A percentile compares a stretch with the other conserved stretches of the same genome.
Evolutionary conservation across 2,329 filamentous ascomycete species (phyloP).

Genomic region (Colletotrichum euphorbiae): DNA sequence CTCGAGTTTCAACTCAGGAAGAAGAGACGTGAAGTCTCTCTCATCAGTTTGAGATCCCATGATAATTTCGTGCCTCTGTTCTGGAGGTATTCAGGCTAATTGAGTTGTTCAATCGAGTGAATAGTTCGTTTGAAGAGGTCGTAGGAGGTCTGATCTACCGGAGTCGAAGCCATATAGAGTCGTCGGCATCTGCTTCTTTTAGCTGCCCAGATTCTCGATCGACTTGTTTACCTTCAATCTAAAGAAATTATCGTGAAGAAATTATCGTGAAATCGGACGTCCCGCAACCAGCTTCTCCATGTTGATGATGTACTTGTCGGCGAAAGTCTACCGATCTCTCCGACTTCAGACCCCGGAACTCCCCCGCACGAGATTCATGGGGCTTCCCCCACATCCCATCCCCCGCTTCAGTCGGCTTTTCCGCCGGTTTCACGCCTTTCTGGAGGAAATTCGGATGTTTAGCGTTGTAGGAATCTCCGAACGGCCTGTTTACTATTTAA

Average conservation of each 20-base stretch:
- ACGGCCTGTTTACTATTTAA: constrained; percentile 17
- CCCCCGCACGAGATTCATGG: constrained; percentile 13
- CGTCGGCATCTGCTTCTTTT: not conserved
- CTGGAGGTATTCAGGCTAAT: too few species aligned
- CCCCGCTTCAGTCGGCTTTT: constrained; percentile 27
- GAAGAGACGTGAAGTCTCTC: constrained; percentile 31
- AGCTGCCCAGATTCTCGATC: not conserved
- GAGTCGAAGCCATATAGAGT: too few species aligned
- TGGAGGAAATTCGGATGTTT: not conserved
- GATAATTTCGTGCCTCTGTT: not conserved
- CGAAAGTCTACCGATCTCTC: constrained; percentile 15
- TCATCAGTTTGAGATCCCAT: constrained; percentile 25
- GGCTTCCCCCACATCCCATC: not conserved
- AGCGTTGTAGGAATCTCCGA: constrained; percentile 13
- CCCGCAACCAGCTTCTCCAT: not conserved
- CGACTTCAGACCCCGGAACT: constrained; percentile 29
- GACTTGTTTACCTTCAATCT: not conserved
- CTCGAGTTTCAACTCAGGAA: constrained; percentile 26
- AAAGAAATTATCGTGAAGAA: constrained; percentile 10
- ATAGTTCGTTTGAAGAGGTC: too few species aligned
- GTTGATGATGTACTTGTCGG: constrained; percentile 11
- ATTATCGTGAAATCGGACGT: constrained; percentile 13
- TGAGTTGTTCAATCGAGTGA: not conserved
- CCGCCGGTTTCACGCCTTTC: not conserved
- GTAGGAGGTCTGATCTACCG: too few species aligned